Evolutionary conservation across 257 asterid species (phyloP).

Genomic region (Nicotiana knightiana): DNA sequence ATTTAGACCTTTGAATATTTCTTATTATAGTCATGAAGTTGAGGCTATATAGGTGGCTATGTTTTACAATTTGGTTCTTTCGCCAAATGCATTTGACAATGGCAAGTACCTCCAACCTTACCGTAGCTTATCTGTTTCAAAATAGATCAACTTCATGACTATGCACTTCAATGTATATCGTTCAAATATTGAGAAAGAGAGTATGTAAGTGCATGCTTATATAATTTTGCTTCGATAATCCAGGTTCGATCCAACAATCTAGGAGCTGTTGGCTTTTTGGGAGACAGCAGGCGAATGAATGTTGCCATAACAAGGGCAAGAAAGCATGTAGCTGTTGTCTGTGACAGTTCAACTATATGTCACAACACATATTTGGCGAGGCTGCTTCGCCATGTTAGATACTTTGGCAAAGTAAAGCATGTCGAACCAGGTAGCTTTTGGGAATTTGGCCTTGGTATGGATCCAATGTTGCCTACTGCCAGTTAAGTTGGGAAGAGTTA

Average conservation of each 20-base stretch:
- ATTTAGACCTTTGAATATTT: background rate
- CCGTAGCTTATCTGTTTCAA: background rate
- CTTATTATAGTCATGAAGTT: background rate
- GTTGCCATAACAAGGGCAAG: constrained; percentile 96
- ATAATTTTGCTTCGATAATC: background rate
- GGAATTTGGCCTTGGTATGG: constrained; percentile 78
- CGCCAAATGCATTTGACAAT: background rate
- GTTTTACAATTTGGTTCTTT: too few species aligned
- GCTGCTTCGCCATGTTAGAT: constrained; percentile 81
- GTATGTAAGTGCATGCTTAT: background rate
- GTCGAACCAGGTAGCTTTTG: constrained; percentile 77
- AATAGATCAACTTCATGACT: background rate
- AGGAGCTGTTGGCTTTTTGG: constrained; percentile 97
- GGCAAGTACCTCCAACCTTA: background rate
- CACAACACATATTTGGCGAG: constrained; percentile 91
- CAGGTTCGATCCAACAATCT: constrained; percentile 95
- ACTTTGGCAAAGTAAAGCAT: constrained; percentile 80
- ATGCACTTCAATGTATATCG: background rate
- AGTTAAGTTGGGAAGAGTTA: constrained; percentile 19
- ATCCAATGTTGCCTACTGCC: constrained; percentile 77
- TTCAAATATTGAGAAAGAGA: background rate
- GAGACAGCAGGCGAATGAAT: constrained; percentile 91
- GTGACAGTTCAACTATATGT: constrained; percentile 97
- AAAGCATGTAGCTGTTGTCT: constrained; percentile 78
- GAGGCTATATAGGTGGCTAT: background rate